Evolutionary conservation across 2,329 filamentous ascomycete species (phyloP), one percentile per base, ranked within the genome.

Genomic region (Talaromyces albobiverticillius): DNA sequence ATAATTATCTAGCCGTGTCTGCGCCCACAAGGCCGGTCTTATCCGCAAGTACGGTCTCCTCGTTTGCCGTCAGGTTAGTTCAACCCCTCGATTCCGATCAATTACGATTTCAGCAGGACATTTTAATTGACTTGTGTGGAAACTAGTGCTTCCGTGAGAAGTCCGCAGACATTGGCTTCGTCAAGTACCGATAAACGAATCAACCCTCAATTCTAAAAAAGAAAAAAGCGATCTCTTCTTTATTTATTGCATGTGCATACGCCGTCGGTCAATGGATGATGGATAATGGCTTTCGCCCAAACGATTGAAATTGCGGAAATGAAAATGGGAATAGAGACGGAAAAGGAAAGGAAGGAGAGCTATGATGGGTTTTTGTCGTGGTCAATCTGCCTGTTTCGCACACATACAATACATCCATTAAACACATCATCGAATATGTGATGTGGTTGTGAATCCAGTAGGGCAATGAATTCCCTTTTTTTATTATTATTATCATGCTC

Each of bases 31-130:
- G 75, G 93, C 94, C 73, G 94, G 94, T 95, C 87, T 99, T 69
- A 96, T 99, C 86, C 92, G 94, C 84, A 99, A 99, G 84, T 99
- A 99, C 83, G 93, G 94, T 75, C 85, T 96, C 70, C 90, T 95
- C 72, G 70, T 72, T 70, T 67, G 69, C 53, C 57, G 55, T 55
- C 58, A 59, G 53, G 50, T 58, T 36, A 20, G 57, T 56, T 31
- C 11, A 18, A 22, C 6, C 3, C n/a, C 14, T 46, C 10, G 2
- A 20, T 20, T 38, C 11, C n/a, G 22, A 20, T 8, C 20, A 9
- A 34, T n/a, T 6, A 23, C 5, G 16, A 23, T 29, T 32, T 18
- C 4, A n/a, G 8, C 4, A 2, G 9, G 5, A 38, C 26, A 3
- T 20, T 10, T n/a, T n/a, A 36, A 46, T 18, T 42, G 38, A 31